A percentile compares a stretch with the other conserved stretches of the same genome.
Evolutionary conservation across 129 eudicot species (phyloP).

Genomic region (Scalesia atractyloides): DNA sequence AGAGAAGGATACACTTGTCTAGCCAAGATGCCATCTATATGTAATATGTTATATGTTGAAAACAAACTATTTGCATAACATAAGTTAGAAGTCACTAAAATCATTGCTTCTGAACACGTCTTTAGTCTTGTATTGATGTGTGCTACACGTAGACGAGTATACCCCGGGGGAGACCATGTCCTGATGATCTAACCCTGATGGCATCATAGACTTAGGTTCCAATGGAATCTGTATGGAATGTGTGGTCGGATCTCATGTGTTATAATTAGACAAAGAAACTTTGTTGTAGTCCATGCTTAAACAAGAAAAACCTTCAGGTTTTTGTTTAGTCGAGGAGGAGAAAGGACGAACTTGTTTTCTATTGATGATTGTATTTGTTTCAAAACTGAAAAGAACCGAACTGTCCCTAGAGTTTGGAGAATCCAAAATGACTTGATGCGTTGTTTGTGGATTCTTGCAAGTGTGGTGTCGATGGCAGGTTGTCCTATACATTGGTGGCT

Average conservation of each 20-base stretch:
- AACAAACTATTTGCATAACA: too few relatives aligned
- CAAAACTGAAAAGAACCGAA: slow-evolving; percentile 43
- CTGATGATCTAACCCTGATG: slow-evolving; percentile 35
- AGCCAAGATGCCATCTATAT: too few relatives aligned
- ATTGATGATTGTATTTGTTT: background rate
- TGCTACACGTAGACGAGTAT: slow-evolving; percentile 43
- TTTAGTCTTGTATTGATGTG: slow-evolving; percentile 20
- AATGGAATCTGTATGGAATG: slow-evolving; percentile 21
- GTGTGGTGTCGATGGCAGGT: slow-evolving; percentile 50
- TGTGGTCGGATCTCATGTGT: background rate
- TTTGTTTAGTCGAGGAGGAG: background rate
- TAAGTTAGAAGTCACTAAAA: too few relatives aligned
- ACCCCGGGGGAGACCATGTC: slow-evolving; percentile 41
- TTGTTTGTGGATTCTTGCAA: slow-evolving; percentile 32
- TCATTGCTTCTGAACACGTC: too few relatives aligned
- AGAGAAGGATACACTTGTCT: too few relatives aligned
- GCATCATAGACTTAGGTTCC: slow-evolving; percentile 29
- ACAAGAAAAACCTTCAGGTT: background rate
- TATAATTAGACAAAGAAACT: background rate
- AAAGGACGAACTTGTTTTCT: background rate
- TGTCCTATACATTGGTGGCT: slow-evolving; percentile 39
- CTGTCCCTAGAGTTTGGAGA: slow-evolving; percentile 21
- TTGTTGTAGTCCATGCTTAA: background rate
- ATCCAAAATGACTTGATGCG: slow-evolving; percentile 35
- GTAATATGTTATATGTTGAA: too few relatives aligned